Base-by-base conservation (phyloP, 495 filamentous ascomycete species). In the Trichoderma parareesei region DNA sequence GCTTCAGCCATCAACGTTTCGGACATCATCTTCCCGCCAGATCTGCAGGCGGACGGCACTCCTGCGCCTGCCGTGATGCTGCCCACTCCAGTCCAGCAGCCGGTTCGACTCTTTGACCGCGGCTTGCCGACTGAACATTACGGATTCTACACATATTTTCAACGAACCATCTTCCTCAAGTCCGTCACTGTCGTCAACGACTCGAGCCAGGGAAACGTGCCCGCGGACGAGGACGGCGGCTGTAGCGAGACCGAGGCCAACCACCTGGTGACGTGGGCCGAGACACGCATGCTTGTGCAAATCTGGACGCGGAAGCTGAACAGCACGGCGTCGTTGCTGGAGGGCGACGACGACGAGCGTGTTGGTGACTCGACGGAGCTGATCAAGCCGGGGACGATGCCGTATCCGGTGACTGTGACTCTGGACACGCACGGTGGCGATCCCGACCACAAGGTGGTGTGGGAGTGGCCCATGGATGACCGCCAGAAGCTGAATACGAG, bases 91-190 rank as follows among this genome's bases (percentile, higher is more conserved):
- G 70, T 72, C 1, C 85, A 90, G 41, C 94, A 98, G 68, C 94
- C 91, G 0, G 74, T 98, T 16, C 86, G 89, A 3, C 83, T 98
- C 3, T 97, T 90, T 77, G 88, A 98, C 74, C 88, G 91, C 33
- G 92, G 87, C 20, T 75, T 87, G 42, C 76, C 82, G 3, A 86
- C 85, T 0, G 94, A 98, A 72, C 91, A 96, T 76, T 98, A 95
- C 74, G 91, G 90, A 10, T 97, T 97, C 76, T 97, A 96, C 74
- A 89, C 84, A 0, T 96, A 96, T 79, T 98, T 88, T 74, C 86
- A 93, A 74, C 90, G 91, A 68, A 90, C 89, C 5, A 91, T 95
- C 63, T 95, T 92, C 79, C 79, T 92, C 61, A 82, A 84, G 63
- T 84, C 82, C 11, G 70, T 75, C n/a, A 72, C 74, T 7, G 71